Conservation (phyloP, 192 early-diverging fungal genomes). For the Pecoramyces ruminantium region DNA sequence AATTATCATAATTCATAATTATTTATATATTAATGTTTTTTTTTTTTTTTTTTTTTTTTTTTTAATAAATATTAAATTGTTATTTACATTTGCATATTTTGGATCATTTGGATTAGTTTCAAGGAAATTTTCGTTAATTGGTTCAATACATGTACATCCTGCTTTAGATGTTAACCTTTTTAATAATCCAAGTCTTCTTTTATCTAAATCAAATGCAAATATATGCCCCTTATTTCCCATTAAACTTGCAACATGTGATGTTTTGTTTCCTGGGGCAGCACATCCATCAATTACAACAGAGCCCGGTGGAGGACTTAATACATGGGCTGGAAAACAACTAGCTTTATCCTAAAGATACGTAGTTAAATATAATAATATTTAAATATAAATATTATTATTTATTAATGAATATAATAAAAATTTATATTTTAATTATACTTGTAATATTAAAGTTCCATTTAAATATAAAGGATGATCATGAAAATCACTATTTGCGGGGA, state of each 20-base stretch:
- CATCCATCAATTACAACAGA: slow-evolving; percentile 78
- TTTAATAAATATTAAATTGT: too few relatives aligned
- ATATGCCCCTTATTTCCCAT: slow-evolving; percentile 77
- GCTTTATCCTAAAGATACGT: slow-evolving; percentile 91
- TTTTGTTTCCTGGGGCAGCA: slow-evolving; percentile 97
- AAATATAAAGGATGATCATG: slow-evolving; percentile 62
- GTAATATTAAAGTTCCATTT: slow-evolving; percentile 68
- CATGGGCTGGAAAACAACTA: slow-evolving; percentile 81
- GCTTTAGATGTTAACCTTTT: slow-evolving; percentile 55
- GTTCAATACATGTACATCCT: slow-evolving; percentile 57
- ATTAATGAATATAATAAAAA: too few relatives aligned
- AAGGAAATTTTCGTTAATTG: slow-evolving; percentile 56
- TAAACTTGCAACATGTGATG: slow-evolving; percentile 75
- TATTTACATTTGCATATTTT: slow-evolving; percentile 17
- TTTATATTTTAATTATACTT: too few relatives aligned
- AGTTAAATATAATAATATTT: too few relatives aligned
- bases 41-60: too few relatives aligned
- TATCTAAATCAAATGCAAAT: slow-evolving; percentile 82
- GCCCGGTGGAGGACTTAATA: slow-evolving; percentile 36
- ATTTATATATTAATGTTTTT: too few relatives aligned
- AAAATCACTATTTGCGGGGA: slow-evolving; percentile 74
- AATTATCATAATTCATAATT: too few relatives aligned
- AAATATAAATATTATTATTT: too few relatives aligned
- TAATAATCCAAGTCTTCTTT: slow-evolving; percentile 50
- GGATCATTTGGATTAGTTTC: slow-evolving; percentile 54